These are phyloP conservation scores for Colletotrichum eremochloae DNA, from an alignment of 2,329 filamentous ascomycete genomes.

Conservation along the genomic window DNA sequence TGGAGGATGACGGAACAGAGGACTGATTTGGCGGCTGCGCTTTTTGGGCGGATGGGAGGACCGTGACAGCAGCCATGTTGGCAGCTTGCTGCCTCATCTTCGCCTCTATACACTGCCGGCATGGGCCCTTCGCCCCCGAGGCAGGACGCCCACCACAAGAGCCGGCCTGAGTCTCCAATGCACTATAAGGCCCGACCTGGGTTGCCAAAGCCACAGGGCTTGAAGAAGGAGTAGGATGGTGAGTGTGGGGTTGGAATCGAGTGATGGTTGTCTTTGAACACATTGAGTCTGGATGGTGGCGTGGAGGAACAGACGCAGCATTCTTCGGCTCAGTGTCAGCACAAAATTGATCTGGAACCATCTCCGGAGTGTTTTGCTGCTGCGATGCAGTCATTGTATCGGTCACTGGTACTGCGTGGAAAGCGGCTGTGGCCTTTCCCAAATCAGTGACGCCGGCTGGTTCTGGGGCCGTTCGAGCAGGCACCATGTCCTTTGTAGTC, in stretches of 20 bases:
- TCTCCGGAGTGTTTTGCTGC: constrained; percentile 1
- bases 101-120: constrained; percentile 39
- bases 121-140: constrained; percentile 30
- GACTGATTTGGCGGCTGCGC: neutral
- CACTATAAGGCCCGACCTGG: constrained; percentile 8
- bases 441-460: constrained; percentile 21
- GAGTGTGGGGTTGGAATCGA: neutral
- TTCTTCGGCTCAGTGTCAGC: neutral
- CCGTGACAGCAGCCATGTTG: constrained; percentile 6
- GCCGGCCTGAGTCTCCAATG: constrained; percentile 1
- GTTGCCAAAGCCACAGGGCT: neutral
- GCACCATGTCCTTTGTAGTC: constrained; percentile 28
- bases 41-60: neutral
- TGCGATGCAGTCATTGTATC: neutral
- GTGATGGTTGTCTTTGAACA: neutral
- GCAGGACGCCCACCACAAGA: constrained; percentile 20
- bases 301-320: neutral
- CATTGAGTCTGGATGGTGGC: neutral
- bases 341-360: neutral
- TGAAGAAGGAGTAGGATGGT: neutral
- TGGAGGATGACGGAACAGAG: constrained; percentile 8
- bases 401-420: neutral
- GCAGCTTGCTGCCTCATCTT: constrained; percentile 39
- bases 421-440: neutral
- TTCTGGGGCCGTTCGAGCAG: neutral